Base-by-base conservation (phyloP, 768 basidiomycete species). In the Leccinum variicolor region DNA sequence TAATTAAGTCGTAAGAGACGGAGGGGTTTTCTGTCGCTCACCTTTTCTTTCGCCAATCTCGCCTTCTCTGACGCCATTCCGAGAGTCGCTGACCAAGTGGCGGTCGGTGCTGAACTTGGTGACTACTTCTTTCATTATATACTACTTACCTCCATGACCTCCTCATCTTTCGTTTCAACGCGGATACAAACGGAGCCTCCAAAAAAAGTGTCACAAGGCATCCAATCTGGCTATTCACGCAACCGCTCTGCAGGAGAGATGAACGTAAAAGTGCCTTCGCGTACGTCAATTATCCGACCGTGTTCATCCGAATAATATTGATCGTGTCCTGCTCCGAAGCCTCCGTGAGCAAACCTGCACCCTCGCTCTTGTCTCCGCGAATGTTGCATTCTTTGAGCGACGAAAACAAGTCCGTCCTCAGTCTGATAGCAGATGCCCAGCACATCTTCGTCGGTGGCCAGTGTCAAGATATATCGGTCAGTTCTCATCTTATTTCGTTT, bases 381-480 rank as follows among this genome's bases (percentile, higher is more conserved):
- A 79, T 89, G 1, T 66, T 84, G 6, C 90, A 92, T 69, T 85
- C 87, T 3, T 77, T 92, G n/a, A 79, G 85, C 61, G 85, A 90
- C 69, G 75, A 80, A 43, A 77, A 80, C 50, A 85, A 80, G 68
- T 92, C 90, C 6, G 83, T 92, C 3, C 76, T 93, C 29, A 86
- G 88, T 66, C 75, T 93, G 14, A 89, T 87, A 26, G 86, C 91
- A 2, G 87, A 87, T 66, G 79, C 81, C 6, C 68, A 76, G 13
- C 81, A 90, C 66, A 90, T 96, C 47, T 96, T 90, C 68, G 88
- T 86, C 55, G 93, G 93, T 1, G 89, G 85, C 62, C 92, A 94
- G 67, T 83, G 81, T 50, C 76, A 83, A 56, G 84, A 89, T 65
- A 92, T 95, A 7, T 82, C 83, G 52, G 93, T 92, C 62, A 63